Evolutionary conservation across 148 eudicot genomes (phyloP), one percentile per base, ranked within the genome.

Genomic region (Rheum nobile): DNA sequence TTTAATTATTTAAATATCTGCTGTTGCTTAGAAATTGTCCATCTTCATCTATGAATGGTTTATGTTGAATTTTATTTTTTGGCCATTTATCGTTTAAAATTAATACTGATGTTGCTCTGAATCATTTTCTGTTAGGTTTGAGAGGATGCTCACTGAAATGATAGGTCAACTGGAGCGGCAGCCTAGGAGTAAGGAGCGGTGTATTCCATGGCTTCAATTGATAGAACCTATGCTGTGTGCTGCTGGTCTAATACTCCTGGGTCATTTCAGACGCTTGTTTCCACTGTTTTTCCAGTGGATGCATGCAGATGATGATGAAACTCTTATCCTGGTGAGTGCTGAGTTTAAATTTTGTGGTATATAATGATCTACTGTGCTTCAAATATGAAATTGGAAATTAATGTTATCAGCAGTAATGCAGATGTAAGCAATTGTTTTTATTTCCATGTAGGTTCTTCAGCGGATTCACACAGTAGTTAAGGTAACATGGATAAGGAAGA

Each of bases 281-380:
- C 96, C 97, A 48, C 90, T 96, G 67, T 90, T 90, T 89, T 90
- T 96, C 82, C 80, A 83, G 79, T 96, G 99, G 99, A 85, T 96
- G 86, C 99, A 92, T 83, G 89, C 88, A 67, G 99, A 90, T 83
- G 99, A 96, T 80, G 96, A 96, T 73, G 90, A 85, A 80, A 88
- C 94, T 50, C 87, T 90, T 81, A 37, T 90, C 70, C 80, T 96
- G 96, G 99, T 96, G 83, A 80, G 79, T 79, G 21, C 6, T 41
- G 12, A 54, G 70, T 71, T 35, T 24, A 54, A 17, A n/a, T n/a
- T n/a, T 31, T 17, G 47, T 17, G 47, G 29, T 57, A 48, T 57
- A 48, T 57, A 34, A 41, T 67, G 31, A 32, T 57, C 71, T 21
- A 24, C 59, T 37, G 39, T 48, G 72, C 61, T 28, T 54, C 21